Evolutionary conservation across 805 yeast species (phyloP), one percentile per base, ranked within the genome.

Genomic region (Allodekkera sacchari): DNA sequence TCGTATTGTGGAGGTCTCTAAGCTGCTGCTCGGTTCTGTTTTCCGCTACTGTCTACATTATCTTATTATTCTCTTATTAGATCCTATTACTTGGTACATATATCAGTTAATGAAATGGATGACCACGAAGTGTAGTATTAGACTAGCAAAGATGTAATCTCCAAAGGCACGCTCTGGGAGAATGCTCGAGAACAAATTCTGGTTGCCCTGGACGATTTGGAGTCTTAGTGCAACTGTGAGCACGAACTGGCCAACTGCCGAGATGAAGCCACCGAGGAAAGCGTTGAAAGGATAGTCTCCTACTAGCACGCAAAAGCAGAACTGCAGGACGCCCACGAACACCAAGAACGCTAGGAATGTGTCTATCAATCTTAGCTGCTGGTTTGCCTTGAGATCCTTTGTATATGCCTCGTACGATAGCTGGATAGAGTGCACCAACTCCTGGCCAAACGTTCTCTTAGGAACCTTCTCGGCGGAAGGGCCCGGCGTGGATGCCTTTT

Each of bases 281-380:
- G 96, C 97, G 59, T 92, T 92, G 71, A 92, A 92, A 12, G 99
- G 99, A 71, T 81, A 92, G 47, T 74, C 84, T 22, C 96, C 95
- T 28, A 87, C 74, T 10, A 85, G 38, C 25, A 78, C 44, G 43
- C 83, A 82, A 56, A 87, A 89, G 4, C 66, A 60, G 51, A 87
- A 85, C 59, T 92, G 97, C 18, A 83, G 56, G 1, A 71, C 59
- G 1, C 95, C 98, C 37, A 84, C 63, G 0, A 64, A 57, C 12
- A 89, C 88, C 36, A 89, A 59, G 43, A 83, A 87, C 17, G 55
- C 71, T 49, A 89, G 66, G 50, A 88, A 92, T 10, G 68, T 44
- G 54, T 92, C 97, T 43, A 89, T 80, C 31, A 85, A 63, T 54
- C 74, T 69, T 35, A 78, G 55, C 36, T 74, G 61, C 22, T 55